Evolutionary conservation across 1,284 basidiomycete genomes (phyloP).

Genomic region (Exsudoporus floridanus): DNA sequence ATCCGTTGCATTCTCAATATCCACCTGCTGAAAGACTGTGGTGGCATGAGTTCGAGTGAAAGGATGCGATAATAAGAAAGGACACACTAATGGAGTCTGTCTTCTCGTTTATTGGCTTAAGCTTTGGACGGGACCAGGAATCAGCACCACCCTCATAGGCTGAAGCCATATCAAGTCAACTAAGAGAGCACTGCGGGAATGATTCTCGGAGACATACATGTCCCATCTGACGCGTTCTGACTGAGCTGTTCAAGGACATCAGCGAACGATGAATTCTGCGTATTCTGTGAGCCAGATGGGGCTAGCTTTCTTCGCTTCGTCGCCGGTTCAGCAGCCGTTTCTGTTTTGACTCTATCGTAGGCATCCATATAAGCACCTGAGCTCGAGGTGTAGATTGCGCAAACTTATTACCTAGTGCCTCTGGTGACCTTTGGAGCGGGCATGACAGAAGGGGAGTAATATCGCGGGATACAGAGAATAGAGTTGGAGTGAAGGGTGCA

Average conservation of each 20-base stretch:
- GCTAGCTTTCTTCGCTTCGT: constrained; percentile 61
- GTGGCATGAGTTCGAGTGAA: neutral
- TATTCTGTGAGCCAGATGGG: constrained; percentile 24
- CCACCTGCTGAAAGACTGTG: constrained; percentile 90
- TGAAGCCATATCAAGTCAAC: constrained; percentile 23
- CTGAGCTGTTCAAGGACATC: constrained; percentile 77
- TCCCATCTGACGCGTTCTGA: constrained; percentile 53
- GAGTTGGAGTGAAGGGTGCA: neutral
- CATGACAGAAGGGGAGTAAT: constrained; percentile 11
- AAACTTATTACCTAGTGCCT: constrained; percentile 17
- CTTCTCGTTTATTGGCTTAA: constrained; percentile 56
- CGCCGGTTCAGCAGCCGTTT: constrained; percentile 41
- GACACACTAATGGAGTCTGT: constrained; percentile 60
- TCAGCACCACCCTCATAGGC: constrained; percentile 75
- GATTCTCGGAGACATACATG: constrained; percentile 35
- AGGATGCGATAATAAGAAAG: neutral
- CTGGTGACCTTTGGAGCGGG: constrained; percentile 12
- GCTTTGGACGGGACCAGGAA: constrained; percentile 73
- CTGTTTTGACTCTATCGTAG: constrained; percentile 20
- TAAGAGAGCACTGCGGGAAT: neutral
- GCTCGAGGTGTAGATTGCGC: neutral
- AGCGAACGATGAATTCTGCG: constrained; percentile 57
- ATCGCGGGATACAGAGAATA: neutral
- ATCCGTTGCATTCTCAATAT: constrained; percentile 77
- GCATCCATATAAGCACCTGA: constrained; percentile 4